Evolutionary conservation across 495 filamentous ascomycete genomes (phyloP), one percentile per base, ranked within the genome.

Genomic region (Aspergillus conjunctus): DNA sequence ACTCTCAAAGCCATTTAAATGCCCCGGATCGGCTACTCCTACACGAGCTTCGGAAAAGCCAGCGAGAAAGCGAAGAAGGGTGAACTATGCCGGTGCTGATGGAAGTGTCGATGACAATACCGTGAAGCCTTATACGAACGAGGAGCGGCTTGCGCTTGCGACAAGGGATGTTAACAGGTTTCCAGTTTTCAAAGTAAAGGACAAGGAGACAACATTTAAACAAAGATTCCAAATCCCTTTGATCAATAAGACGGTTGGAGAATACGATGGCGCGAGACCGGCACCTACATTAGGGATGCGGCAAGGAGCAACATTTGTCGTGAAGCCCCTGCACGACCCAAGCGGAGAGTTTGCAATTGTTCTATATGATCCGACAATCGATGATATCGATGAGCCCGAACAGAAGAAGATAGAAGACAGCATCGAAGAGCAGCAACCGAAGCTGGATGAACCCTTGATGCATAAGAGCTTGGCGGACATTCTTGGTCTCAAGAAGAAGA

Each of bases 401-500:
- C 72, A 78, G 22, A 71, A 69, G 1, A 80, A 84, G 63, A 80
- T 81, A 45, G 68, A 85, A 63, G 73, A 75, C 30, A 71, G 71
- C 50, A 54, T 79, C 68, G 81, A 87, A 57, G 79, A 80, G 15
- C 64, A 75, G 1, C 73, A 78, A 17, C 76, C 79, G 21, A 87
- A 86, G 66, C 69, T 95, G 32, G 90, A 96, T 64, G 90, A 84
- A 46, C 92, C 93, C 2, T 70, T 95, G 22, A 85, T 96, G 63
- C 93, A 98, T 74, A 93, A 92, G 76, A 97, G 91, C 71, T 78
- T 99, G 51, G 92, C 95, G 57, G 94, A 99, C 74, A 97, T 99
- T 59, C 74, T 99, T 60, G 94, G 94, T 8, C 85, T 99, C 58
- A 95, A 91, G 78, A 98, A 98, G 67, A 83, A 92, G 66, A 87